These are phyloP conservation scores for Myxozyma neglecta DNA, from an alignment of 805 yeast genomes.

Conservation along the genomic window DNA sequence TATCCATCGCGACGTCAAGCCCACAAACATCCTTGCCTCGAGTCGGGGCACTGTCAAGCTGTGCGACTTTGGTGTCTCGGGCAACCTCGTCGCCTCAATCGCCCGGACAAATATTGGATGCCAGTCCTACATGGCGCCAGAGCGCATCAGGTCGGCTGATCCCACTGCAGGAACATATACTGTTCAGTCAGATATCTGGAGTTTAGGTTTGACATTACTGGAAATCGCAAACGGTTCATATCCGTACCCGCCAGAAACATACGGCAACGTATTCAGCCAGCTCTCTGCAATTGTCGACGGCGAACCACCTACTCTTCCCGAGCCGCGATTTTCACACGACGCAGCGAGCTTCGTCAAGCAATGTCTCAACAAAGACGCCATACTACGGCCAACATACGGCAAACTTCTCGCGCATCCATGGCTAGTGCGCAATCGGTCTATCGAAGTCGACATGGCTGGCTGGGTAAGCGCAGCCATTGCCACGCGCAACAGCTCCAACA, in stretches of 20 bases:
- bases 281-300: conserved; percentile 96
- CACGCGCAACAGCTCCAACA: background rate
- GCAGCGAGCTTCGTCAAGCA: conserved; percentile 79
- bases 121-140: conserved; percentile 99
- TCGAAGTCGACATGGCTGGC: conserved; percentile 44
- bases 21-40: conserved; percentile 85
- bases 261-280: conserved; percentile 85
- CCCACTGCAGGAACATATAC: conserved; percentile 75
- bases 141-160: conserved; percentile 59
- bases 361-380: conserved; percentile 72
- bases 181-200: conserved; percentile 95
- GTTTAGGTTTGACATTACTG: conserved; percentile 78
- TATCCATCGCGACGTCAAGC: conserved; percentile 95
- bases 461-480: conserved; percentile 38
- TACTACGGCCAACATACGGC: conserved; percentile 75
- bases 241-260: conserved; percentile 96
- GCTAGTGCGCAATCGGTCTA: conserved; percentile 57
- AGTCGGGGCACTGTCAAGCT: conserved; percentile 83
- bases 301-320: conserved; percentile 78
- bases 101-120: conserved; percentile 97
- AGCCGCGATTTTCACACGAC: conserved; percentile 60
- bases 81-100: conserved; percentile 89
- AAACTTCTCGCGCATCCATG: conserved; percentile 80
- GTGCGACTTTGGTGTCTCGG: conserved; percentile 95
- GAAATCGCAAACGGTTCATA: conserved; percentile 89